Evolutionary conservation across 305 asterid species (phyloP).

Genomic region (Fraxinus ornus): DNA sequence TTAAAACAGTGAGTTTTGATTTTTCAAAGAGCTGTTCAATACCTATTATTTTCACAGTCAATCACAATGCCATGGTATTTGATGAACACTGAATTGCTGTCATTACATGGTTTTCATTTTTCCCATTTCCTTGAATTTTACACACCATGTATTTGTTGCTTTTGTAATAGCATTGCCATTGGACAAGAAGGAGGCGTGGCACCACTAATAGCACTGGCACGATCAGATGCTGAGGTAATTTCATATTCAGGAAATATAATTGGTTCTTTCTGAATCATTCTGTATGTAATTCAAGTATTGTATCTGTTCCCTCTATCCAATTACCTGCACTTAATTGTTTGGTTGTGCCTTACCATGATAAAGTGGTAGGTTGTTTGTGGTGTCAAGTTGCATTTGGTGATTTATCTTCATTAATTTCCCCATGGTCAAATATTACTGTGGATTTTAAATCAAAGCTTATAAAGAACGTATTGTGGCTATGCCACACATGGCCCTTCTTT

Average conservation of each 20-base stretch:
- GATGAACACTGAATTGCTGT: neutral
- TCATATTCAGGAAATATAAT: neutral
- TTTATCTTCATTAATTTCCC: neutral
- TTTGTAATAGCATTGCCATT: conserved; percentile 72
- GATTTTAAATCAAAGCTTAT: neutral
- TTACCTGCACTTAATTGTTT: neutral
- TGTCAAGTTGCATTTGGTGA: conserved; percentile 4
- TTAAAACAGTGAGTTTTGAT: neutral
- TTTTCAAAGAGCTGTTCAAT: neutral
- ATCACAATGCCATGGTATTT: neutral
- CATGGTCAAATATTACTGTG: neutral
- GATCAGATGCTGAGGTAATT: conserved; percentile 67
- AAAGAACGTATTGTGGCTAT: neutral
- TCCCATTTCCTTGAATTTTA: neutral
- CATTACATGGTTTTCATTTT: neutral
- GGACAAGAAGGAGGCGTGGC: conserved; percentile 91
- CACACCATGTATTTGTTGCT: conserved; percentile 15
- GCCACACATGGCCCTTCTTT: neutral
- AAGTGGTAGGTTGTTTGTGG: neutral
- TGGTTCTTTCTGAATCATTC: neutral
- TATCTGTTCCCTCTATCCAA: conserved; percentile 5
- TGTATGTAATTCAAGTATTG: conserved; percentile 12
- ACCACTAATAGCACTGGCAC: conserved; percentile 82
- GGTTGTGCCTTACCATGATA: neutral
- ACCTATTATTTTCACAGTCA: neutral